Evolutionary conservation across 768 basidiomycete genomes (phyloP).

Genomic region (Lactifluus pinguis): DNA sequence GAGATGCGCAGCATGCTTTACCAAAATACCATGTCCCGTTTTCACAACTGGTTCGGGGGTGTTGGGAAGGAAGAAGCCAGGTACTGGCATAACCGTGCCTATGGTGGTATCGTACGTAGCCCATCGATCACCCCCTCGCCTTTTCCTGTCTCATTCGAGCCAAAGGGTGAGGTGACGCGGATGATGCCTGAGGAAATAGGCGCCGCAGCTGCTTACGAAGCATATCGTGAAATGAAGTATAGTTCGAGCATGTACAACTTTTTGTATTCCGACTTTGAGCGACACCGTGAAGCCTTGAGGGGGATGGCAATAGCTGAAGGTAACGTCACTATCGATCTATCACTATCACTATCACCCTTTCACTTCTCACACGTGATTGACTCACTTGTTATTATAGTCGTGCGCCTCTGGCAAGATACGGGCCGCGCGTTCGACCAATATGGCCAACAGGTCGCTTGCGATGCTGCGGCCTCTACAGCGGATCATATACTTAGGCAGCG

Average conservation of each 20-base stretch:
- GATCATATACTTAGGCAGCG: slow-evolving; percentile 4
- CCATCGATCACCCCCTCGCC: background rate
- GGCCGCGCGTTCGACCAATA: slow-evolving; percentile 28
- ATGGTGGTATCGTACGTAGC: slow-evolving; percentile 45
- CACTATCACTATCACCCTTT: background rate
- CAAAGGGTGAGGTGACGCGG: slow-evolving; percentile 41
- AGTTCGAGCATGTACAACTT: slow-evolving; percentile 47
- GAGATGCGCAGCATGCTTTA: slow-evolving; percentile 26
- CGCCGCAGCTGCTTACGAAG: slow-evolving; percentile 71
- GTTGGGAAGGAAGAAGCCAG: slow-evolving; percentile 52
- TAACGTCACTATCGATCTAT: slow-evolving; percentile 21
- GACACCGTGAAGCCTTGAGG: slow-evolving; percentile 56
- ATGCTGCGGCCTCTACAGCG: slow-evolving; percentile 15
- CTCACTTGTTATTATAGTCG: slow-evolving; percentile 32
- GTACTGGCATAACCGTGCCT: slow-evolving; percentile 58
- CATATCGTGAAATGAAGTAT: slow-evolving; percentile 58
- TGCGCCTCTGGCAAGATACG: slow-evolving; percentile 46
- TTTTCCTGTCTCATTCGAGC: background rate
- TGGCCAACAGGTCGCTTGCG: slow-evolving; percentile 8
- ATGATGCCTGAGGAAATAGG: slow-evolving; percentile 58
- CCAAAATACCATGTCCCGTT: slow-evolving; percentile 29
- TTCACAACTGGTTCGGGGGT: slow-evolving; percentile 27
- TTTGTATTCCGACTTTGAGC: slow-evolving; percentile 45
- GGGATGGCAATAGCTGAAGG: slow-evolving; percentile 69
- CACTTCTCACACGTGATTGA: slow-evolving; percentile 5